phyloP scores from a whole-genome alignment of 306 rosid species.

The Inga leiocalycina region DNA sequence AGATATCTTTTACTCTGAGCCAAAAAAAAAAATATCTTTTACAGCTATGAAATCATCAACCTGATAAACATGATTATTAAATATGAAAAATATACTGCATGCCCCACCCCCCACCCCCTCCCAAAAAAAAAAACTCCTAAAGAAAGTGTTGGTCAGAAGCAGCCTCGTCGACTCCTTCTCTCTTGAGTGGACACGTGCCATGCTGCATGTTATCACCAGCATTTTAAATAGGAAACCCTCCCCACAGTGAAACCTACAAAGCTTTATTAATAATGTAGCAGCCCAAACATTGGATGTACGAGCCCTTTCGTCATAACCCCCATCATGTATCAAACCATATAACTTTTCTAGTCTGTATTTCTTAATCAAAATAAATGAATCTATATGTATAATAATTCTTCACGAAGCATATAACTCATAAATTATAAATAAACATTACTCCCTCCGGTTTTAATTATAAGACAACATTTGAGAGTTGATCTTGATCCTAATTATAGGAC shows the following conservation, averaged over 20 bases:
- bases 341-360: background rate
- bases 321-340: background rate
- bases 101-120: too few species aligned
- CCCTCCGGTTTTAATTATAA: too few species aligned
- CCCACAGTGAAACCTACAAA: background rate
- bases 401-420: background rate
- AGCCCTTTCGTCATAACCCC: background rate
- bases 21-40: too few species aligned
- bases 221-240: background rate
- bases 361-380: background rate
- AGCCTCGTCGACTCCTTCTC: conserved; percentile 8
- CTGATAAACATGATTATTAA: background rate
- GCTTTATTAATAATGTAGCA: background rate
- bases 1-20: too few species aligned
- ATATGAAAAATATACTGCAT: background rate
- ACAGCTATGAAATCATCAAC: background rate
- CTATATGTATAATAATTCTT: background rate
- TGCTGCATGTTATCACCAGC: background rate
- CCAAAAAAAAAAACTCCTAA: background rate
- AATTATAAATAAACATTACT: background rate
- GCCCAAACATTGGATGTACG: background rate
- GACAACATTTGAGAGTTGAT: too few species aligned
- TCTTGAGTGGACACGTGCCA: background rate
- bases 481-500: too few species aligned
- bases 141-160: background rate